Conservation (phyloP, 1,284 basidiomycete genomes). For the Flammula alnicola region DNA sequence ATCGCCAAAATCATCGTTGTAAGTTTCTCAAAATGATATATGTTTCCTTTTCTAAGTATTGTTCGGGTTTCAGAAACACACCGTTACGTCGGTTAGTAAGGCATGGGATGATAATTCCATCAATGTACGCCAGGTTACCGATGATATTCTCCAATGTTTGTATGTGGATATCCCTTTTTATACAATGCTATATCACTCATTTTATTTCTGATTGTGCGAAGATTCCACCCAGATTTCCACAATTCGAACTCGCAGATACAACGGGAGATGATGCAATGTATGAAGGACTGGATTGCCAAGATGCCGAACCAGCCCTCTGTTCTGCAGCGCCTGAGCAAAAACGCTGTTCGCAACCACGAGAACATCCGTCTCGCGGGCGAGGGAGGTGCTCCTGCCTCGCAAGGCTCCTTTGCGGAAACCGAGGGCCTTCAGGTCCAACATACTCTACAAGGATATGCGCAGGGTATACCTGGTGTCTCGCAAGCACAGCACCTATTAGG, state of each 20-base stretch:
- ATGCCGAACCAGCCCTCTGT: conserved; percentile 56
- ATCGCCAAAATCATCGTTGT: conserved; percentile 75
- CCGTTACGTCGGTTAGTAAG: conserved; percentile 69
- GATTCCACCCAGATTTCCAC: conserved; percentile 89
- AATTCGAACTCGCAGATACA: conserved; percentile 73
- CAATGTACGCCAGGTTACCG: conserved; percentile 62
- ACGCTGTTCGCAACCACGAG: conserved; percentile 72
- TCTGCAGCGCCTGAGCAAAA: conserved; percentile 65
- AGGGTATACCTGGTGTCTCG: conserved; percentile 53
- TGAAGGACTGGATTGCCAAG: conserved; percentile 64
- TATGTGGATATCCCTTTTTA: conserved; percentile 39
- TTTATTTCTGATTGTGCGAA: conserved; percentile 28
- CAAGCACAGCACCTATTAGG: conserved; percentile 48
- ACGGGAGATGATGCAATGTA: conserved; percentile 74
- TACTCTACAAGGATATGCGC: conserved; percentile 49
- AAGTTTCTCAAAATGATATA: conserved; percentile 24
- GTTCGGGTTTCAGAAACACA: conserved; percentile 46
- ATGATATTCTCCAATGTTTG: conserved; percentile 78
- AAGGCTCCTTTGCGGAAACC: conserved; percentile 50
- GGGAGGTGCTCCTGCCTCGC: conserved; percentile 47
- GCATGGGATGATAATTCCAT: conserved; percentile 83
- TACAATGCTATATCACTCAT: neutral
- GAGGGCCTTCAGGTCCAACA: conserved; percentile 54
- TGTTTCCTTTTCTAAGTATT: neutral
- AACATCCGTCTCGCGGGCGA: conserved; percentile 69